These are phyloP conservation scores for Chalciporus chontae DNA, from an alignment of 768 basidiomycete genomes.

Conservation along the genomic window DNA sequence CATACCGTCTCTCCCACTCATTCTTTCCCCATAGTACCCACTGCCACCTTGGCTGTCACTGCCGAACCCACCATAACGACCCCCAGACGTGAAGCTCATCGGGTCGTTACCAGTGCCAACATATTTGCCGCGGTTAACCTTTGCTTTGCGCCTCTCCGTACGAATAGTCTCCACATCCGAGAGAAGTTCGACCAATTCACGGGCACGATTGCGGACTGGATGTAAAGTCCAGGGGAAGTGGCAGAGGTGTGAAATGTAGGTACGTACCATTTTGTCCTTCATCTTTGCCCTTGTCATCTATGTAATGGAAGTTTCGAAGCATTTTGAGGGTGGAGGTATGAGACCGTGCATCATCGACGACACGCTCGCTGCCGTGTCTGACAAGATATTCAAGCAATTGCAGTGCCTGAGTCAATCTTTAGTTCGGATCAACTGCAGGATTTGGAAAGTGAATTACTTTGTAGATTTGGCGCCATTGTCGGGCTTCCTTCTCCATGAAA, in stretches of 20 bases:
- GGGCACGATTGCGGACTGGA: conserved; percentile 89
- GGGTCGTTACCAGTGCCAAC: conserved; percentile 82
- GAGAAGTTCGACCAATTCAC: conserved; percentile 89
- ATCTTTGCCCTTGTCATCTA: conserved; percentile 98
- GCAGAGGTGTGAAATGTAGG: neutral
- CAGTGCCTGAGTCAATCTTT: conserved; percentile 54
- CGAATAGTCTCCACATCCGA: conserved; percentile 90
- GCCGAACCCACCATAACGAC: conserved; percentile 70
- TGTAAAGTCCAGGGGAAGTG: neutral
- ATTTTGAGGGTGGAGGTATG: conserved; percentile 96
- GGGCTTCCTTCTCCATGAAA: conserved; percentile 98
- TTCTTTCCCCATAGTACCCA: conserved; percentile 43
- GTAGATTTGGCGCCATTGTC: conserved; percentile 99
- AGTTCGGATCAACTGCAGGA: neutral
- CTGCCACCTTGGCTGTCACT: conserved; percentile 42
- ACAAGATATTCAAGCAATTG: conserved; percentile 94
- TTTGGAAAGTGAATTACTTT: conserved; percentile 51
- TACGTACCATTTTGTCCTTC: conserved; percentile 91
- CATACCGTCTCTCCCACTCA: conserved; percentile 40
- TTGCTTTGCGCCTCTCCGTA: conserved; percentile 86
- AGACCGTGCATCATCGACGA: conserved; percentile 94
- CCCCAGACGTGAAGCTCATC: conserved; percentile 55
- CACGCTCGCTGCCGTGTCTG: conserved; percentile 96
- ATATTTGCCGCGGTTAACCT: conserved; percentile 87
- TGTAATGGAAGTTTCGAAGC: conserved; percentile 96